These are phyloP conservation scores for Candida sp. DNA, from an alignment of 1,139 yeast species.

Conservation along the genomic window DNA sequence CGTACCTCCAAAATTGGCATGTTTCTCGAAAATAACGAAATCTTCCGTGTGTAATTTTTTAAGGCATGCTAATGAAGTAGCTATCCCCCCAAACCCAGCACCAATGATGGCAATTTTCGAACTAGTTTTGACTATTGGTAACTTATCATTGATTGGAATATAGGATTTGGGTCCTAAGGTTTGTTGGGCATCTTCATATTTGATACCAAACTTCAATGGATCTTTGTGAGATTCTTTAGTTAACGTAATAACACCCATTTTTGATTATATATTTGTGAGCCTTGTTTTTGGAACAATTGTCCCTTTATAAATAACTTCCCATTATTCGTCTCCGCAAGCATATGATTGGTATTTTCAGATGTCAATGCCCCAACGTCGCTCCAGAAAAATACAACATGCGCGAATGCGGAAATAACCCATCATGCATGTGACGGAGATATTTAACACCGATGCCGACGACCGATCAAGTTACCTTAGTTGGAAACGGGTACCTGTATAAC, in stretches of 20 bases:
- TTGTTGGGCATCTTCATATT: constrained; percentile 22
- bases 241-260: constrained; percentile 15
- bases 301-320: too few relatives aligned
- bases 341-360: neutral
- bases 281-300: too few relatives aligned
- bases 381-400: too few relatives aligned
- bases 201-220: constrained; percentile 30
- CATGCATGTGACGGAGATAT: too few relatives aligned
- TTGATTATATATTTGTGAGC: neutral
- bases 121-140: constrained; percentile 19
- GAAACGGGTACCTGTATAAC: too few relatives aligned
- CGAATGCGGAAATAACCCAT: too few relatives aligned
- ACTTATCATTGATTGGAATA: constrained; percentile 12
- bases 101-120: constrained; percentile 42
- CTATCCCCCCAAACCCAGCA: constrained; percentile 48
- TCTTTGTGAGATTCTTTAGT: constrained; percentile 28
- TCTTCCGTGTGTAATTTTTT: constrained; percentile 30
- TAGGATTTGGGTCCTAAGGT: constrained; percentile 22
- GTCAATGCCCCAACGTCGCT: neutral
- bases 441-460: too few relatives aligned
- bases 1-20: constrained; percentile 48
- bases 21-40: constrained; percentile 42
- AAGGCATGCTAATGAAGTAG: constrained; percentile 26
- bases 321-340: neutral
- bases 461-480: too few relatives aligned